Evolutionary conservation across 1,284 basidiomycete species (phyloP), one percentile per base, ranked within the genome.

Genomic region (Crepidotus sp.): DNA sequence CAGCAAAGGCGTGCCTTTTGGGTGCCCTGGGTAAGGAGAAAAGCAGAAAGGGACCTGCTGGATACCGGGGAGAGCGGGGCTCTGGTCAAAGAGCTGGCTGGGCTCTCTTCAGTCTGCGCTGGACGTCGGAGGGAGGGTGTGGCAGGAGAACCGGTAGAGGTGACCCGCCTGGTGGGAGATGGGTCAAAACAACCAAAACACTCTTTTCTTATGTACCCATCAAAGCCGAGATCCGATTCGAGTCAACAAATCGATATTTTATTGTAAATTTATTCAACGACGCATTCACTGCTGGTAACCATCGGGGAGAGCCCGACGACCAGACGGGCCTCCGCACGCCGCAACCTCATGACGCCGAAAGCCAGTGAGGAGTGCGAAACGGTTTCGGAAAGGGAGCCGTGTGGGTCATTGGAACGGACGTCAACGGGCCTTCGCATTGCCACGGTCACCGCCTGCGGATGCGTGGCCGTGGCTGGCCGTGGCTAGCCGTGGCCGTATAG

Each of bases 1-100:
- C 83, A 87, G 71, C 80, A 72, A 87, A 87, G 83, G 84, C 83
- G 83, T 87, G 83, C 84, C 83, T 85, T 86, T 86, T 86, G 54
- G 55, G 53, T 49, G 56, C 53, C 55, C 56, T 55, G 53, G 60
- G 57, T 40, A 53, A 57, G 56, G 56, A 56, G 59, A 57, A n/a
- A 56, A 58, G 53, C 58, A 42, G 59, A 58, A 55, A 52, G 54
- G 53, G 57, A 55, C 34, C 45, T 46, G 43, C 45, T 36, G 37
- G 36, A 26, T 22, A 57, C 54, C 49, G 52, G 45, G 48, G 46
- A 40, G 42, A 47, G 48, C 50, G 52, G 36, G 51, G 59, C 61
- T 55, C 60, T 59, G 32, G 31, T 36, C 40, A 45, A 45, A 21
- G 40, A 41, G 48, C 44, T 3, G 24, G 26, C 44, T 3, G 24